Base-by-base conservation (phyloP, 345 rosid species). In the Ceriops zippeliana region DNA sequence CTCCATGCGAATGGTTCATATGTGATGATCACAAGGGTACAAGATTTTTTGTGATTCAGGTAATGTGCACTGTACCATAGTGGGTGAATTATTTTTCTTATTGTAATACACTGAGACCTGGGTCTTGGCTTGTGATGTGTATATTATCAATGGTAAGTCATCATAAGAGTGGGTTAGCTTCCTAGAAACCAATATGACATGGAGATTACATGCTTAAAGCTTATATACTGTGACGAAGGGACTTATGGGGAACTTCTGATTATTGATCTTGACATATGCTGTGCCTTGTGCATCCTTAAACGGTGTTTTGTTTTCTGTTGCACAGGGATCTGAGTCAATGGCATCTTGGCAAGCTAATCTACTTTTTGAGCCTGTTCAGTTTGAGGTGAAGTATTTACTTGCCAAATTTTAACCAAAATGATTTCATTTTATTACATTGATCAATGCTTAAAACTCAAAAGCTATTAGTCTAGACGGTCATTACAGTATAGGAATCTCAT, bases 331-430 rank as follows among this genome's bases (percentile, higher is more conserved):
- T 1, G 97, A 90, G 77, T 83, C 98, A 37, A 70, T 92, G 64
- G 92, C 96, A 22, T 92, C 99, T 54, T 95, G 98, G 99, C 85
- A 90, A 84, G 98, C 98, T 49, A 95, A 95, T 69, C 81, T 95
- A 67, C 87, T 95, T 22, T 95, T 95, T 67, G 99, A 95, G 83
- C 99, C 99, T 27, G 73, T 87, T 42, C 80, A 82, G 62, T 95
- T 95, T 66, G 99, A 95, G 90, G 97, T 89, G 30, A 82, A 74
- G 30, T 22, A 32, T 61, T 22, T 52, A 37, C 19, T 34, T 56
- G n/a, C 66, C 70, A 34, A 46, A 37, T 60, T 56, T 13, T 62
- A 34, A 13, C 61, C 26, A 54, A 21, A 22, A n/a, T 60, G 8
- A 52, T 32, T n/a, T 56, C 11, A 26, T 7, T 27, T 26, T 5